Conservation (phyloP, 495 filamentous ascomycete species). For the Podospora australis region DNA sequence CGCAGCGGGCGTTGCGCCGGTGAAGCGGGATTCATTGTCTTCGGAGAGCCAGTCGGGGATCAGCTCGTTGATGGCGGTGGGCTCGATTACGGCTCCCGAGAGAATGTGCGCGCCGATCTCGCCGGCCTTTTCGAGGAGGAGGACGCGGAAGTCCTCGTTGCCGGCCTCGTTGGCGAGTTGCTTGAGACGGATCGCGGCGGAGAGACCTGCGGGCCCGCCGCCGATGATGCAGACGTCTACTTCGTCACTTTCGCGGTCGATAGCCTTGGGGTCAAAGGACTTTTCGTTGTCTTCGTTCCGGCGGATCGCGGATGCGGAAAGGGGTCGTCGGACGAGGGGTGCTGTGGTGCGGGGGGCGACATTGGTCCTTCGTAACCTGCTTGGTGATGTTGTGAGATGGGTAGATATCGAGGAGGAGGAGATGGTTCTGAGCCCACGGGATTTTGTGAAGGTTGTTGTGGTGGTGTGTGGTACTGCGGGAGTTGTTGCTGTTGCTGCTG, state of each 20-base stretch:
- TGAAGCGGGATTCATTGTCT: slow-evolving; percentile 78
- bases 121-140: slow-evolving; percentile 91
- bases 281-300: slow-evolving; percentile 49
- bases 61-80: slow-evolving; percentile 80
- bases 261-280: slow-evolving; percentile 60
- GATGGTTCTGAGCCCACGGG: slow-evolving; percentile 13
- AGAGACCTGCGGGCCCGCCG: slow-evolving; percentile 86
- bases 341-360: slow-evolving; percentile 6
- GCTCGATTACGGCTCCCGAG: slow-evolving; percentile 92
- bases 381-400: too few species aligned
- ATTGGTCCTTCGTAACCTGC: slow-evolving; percentile 8
- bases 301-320: slow-evolving; percentile 41
- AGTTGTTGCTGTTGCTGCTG: slow-evolving; percentile 9
- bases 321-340: not conserved
- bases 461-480: not conserved
- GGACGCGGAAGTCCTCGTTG: slow-evolving; percentile 89
- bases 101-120: slow-evolving; percentile 94
- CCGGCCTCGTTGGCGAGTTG: slow-evolving; percentile 94
- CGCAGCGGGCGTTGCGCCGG: slow-evolving; percentile 73
- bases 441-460: slow-evolving; percentile 7
- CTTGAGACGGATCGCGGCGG: slow-evolving; percentile 89
- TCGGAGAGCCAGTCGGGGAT: slow-evolving; percentile 90
- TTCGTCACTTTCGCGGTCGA: slow-evolving; percentile 83
- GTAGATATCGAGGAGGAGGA: too few species aligned
- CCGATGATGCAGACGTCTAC: slow-evolving; percentile 97